Base-by-base conservation (phyloP, 2,329 filamentous ascomycete genomes). In the Penicillium thymicola region DNA sequence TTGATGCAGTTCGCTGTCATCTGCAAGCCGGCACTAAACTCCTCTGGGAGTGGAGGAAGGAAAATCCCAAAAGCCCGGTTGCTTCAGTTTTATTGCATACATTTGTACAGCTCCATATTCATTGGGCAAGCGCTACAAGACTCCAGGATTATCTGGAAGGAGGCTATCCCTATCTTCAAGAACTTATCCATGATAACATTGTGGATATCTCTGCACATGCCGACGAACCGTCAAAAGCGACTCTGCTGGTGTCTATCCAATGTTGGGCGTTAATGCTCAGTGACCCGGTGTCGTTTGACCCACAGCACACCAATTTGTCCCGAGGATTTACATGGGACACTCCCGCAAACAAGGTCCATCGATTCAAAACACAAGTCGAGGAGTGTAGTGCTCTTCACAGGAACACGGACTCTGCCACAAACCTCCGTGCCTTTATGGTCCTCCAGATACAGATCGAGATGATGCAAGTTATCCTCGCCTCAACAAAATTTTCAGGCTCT, bases 61-160 rank as follows among this genome's bases (percentile, higher is more conserved):
- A 23, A 18, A 44, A 34, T n/a, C 9, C 10, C 7, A 45, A 23
- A 18, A 55, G 34, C 25, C n/a, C 23, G 1, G 32, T 41, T 21
- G 32, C 47, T 11, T 41, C 47, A 1, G 8, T 55, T 44, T 30
- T 55, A 30, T 37, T 55, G 16, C 40, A 55, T 18, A 45, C 47
- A n/a, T 55, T 51, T n/a, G 34, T 51, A n/a, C 47, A 55, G 14
- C 53, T 55, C 32, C 47, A 55, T 36, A 43, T 51, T 5, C 53
- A 55, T 30, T 55, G 47, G 53, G 53, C 38, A 34, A 55, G 27
- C 11, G 46, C 18, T 18, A 51, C 53, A 10, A 34, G 18, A 7
- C 37, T 55, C 8, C n/a, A 38, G 28, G 53, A 44, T 36, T 44
- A 55, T 25, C 14, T 25, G 3, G 23, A 18, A 7, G 30, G 34